Conservation (phyloP, 257 asterid species). For the Ilex asprella region DNA sequence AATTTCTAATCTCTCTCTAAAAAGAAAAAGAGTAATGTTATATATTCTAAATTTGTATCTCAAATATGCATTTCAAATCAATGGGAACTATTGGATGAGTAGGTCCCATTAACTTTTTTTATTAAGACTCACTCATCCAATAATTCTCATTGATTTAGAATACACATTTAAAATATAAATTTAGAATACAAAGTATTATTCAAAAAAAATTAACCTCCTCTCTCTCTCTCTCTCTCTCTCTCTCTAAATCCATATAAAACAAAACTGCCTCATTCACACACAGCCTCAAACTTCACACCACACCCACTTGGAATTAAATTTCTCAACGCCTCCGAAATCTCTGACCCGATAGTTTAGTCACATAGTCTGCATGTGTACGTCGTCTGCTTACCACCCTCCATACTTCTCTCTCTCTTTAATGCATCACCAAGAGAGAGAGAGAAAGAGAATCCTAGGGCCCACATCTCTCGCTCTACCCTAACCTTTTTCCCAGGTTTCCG, state of each 20-base stretch:
- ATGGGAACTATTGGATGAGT: no score
- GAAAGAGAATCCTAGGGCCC: conserved; percentile 30
- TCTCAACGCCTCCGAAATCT: conserved; percentile 20
- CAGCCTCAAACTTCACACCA: neutral
- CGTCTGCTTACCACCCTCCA: conserved; percentile 15
- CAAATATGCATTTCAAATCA: no score
- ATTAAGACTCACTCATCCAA: no score
- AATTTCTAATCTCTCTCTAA: neutral
- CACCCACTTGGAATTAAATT: conserved; percentile 21
- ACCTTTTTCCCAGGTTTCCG: conserved; percentile 20
- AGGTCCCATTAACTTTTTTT: no score
- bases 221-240: neutral
- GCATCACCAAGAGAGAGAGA: conserved; percentile 24
- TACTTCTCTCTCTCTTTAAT: conserved; percentile 20
- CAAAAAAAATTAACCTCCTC: neutral
- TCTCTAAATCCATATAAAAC: neutral
- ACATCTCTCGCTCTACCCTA: conserved; percentile 12
- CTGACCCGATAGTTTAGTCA: conserved; percentile 55
- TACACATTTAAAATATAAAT: no score
- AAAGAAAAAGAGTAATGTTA: no score
- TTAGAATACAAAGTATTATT: no score
- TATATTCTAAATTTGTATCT: no score
- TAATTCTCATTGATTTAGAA: no score
- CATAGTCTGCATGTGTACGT: conserved; percentile 60
- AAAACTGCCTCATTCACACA: neutral